These are phyloP conservation scores for Tephrocybe sp. DNA, from an alignment of 768 basidiomycete genomes.

Conservation along the genomic window DNA sequence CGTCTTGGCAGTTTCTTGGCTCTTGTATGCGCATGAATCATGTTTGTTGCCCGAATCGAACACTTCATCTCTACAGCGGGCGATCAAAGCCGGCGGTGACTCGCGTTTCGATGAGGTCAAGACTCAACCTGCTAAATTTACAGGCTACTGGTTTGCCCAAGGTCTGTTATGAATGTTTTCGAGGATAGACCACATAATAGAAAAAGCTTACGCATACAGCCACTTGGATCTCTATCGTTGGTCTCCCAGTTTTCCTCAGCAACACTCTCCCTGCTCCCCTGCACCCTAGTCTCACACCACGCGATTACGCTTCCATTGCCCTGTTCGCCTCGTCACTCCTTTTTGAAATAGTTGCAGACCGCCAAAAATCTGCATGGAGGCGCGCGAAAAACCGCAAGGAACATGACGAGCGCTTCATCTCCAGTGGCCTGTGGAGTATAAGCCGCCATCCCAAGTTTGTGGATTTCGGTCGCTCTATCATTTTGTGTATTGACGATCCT, in stretches of 20 bases:
- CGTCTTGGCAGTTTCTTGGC: slow-evolving; percentile 65
- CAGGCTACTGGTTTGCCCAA: slow-evolving; percentile 62
- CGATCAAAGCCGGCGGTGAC: slow-evolving; percentile 58
- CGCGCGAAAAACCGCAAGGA: slow-evolving; percentile 55
- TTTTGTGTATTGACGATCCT: not conserved
- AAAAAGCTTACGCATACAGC: slow-evolving; percentile 31
- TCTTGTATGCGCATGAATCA: slow-evolving; percentile 12
- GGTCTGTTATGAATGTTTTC: slow-evolving; percentile 28
- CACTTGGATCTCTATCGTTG: slow-evolving; percentile 67
- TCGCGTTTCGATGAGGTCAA: slow-evolving; percentile 64
- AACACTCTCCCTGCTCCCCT: slow-evolving; percentile 51
- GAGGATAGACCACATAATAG: not conserved
- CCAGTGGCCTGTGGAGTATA: slow-evolving; percentile 63
- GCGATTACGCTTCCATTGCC: slow-evolving; percentile 55
- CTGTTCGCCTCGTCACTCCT: slow-evolving; percentile 58
- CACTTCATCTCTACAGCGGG: slow-evolving; percentile 22
- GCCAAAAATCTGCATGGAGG: slow-evolving; percentile 67
- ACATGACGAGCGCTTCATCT: slow-evolving; percentile 73
- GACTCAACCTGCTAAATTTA: slow-evolving; percentile 41
- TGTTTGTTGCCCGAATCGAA: too few relatives aligned
- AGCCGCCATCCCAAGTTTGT: slow-evolving; percentile 75
- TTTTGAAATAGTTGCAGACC: slow-evolving; percentile 63
- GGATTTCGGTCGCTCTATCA: not conserved
- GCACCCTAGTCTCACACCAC: slow-evolving; percentile 50
- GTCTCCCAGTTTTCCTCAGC: slow-evolving; percentile 66